phyloP scores from a whole-genome alignment of 805 yeast species.

The Pichia nanzhaoensis region DNA sequence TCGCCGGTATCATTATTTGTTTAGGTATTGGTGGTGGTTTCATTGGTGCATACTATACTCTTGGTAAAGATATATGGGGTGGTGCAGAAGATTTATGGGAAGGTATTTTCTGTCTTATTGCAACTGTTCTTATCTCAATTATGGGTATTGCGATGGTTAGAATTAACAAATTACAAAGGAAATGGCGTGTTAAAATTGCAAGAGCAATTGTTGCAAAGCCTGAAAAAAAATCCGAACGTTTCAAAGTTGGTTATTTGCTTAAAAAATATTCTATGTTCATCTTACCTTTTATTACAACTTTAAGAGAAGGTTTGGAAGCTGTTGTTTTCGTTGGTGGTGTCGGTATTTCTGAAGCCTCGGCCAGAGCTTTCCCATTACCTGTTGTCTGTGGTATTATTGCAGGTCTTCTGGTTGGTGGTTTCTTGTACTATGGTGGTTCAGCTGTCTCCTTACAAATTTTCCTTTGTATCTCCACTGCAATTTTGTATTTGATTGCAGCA shows the following conservation, averaged over 20 bases:
- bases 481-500: slow-evolving; percentile 83
- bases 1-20: slow-evolving; percentile 70
- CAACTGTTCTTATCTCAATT: slow-evolving; percentile 77
- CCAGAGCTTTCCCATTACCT: slow-evolving; percentile 81
- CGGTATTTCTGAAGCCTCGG: slow-evolving; percentile 46
- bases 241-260: slow-evolving; percentile 46
- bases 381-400: slow-evolving; percentile 80
- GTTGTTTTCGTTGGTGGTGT: slow-evolving; percentile 96
- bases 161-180: slow-evolving; percentile 91
- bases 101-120: slow-evolving; percentile 88
- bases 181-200: slow-evolving; percentile 95
- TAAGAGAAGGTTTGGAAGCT: slow-evolving; percentile 97
- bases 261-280: slow-evolving; percentile 84
- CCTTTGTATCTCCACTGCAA: slow-evolving; percentile 79
- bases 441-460: slow-evolving; percentile 78
- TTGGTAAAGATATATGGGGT: slow-evolving; percentile 79
- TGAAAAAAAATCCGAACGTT: slow-evolving; percentile 40
- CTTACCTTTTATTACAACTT: slow-evolving; percentile 81
- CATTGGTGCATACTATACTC: slow-evolving; percentile 85
- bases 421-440: slow-evolving; percentile 79
- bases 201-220: slow-evolving; percentile 64
- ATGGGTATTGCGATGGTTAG: slow-evolving; percentile 98
- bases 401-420: slow-evolving; percentile 64
- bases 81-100: slow-evolving; percentile 93
- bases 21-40: slow-evolving; percentile 83